Evolutionary conservation across 2,329 filamentous ascomycete species (phyloP).

Genomic region (Hypoxylon sp.): DNA sequence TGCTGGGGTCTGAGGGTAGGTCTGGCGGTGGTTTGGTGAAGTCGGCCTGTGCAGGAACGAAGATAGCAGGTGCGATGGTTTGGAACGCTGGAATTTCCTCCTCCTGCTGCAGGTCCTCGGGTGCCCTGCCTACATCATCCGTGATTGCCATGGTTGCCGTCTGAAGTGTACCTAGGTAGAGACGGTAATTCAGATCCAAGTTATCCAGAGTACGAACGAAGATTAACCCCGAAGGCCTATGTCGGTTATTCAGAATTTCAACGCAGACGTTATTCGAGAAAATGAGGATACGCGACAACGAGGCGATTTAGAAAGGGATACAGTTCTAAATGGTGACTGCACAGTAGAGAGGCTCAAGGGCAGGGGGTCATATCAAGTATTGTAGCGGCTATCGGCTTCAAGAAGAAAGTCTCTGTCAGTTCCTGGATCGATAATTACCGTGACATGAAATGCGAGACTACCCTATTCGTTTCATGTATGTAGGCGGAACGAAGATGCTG

Average conservation of each 20-base stretch:
- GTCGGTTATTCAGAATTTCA: too few relatives aligned
- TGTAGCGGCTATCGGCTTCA: too few relatives aligned
- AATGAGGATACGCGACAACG: too few relatives aligned
- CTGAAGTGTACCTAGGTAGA: background rate
- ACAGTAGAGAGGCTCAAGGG: too few relatives aligned
- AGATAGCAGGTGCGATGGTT: slow-evolving; percentile 45
- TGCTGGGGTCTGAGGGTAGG: slow-evolving; percentile 35
- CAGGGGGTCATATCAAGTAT: too few relatives aligned
- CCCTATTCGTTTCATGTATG: too few relatives aligned
- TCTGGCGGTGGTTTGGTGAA: slow-evolving; percentile 47
- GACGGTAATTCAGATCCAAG: background rate
- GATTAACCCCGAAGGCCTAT: background rate
- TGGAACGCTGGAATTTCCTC: slow-evolving; percentile 40
- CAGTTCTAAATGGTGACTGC: too few relatives aligned
- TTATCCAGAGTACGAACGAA: background rate
- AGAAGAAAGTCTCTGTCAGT: too few relatives aligned
- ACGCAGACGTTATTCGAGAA: background rate
- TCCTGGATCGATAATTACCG: too few relatives aligned
- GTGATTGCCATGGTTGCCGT: slow-evolving; percentile 12
- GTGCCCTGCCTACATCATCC: background rate
- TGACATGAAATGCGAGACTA: too few relatives aligned
- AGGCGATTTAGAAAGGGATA: too few relatives aligned
- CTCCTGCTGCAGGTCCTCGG: slow-evolving; percentile 29
- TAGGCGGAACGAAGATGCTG: too few relatives aligned
- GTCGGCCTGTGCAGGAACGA: slow-evolving; percentile 47